Conservation (phyloP, 2,329 filamentous ascomycete species). For the Colletotrichum sublineola region DNA sequence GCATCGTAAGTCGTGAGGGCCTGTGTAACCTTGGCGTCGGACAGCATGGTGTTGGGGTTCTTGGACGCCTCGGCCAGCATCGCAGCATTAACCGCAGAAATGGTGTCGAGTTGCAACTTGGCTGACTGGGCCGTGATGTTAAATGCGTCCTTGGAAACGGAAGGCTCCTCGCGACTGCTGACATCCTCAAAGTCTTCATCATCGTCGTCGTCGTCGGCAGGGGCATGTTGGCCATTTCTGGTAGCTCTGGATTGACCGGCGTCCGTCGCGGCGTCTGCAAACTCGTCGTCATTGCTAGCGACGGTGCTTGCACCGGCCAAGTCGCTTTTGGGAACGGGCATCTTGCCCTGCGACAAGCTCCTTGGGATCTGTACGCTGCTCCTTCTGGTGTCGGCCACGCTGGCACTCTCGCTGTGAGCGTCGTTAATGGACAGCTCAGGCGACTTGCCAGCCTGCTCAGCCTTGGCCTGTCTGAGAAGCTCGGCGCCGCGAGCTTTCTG, state of each 20-base stretch:
- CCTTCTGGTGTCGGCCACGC: constrained; percentile 59
- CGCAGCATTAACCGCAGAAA: constrained; percentile 87
- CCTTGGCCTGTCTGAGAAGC: constrained; percentile 81
- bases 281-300: constrained; percentile 67
- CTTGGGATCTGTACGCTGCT: constrained; percentile 62
- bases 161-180: constrained; percentile 80
- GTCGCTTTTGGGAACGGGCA: constrained; percentile 51
- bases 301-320: constrained; percentile 58
- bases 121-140: constrained; percentile 97
- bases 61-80: constrained; percentile 78
- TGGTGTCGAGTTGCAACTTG: constrained; percentile 86
- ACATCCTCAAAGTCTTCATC: constrained; percentile 80
- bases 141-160: constrained; percentile 90
- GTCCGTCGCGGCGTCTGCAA: constrained; percentile 62
- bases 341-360: constrained; percentile 53
- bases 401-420: constrained; percentile 65
- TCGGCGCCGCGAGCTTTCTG: constrained; percentile 82
- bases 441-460: constrained; percentile 72
- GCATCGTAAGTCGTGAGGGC: constrained; percentile 89
- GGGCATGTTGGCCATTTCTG: constrained; percentile 49
- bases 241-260: constrained; percentile 56
- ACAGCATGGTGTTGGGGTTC: constrained; percentile 79
- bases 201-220: constrained; percentile 76
- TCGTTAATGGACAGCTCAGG: constrained; percentile 61
- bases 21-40: constrained; percentile 80